Evolutionary conservation across 192 early-diverging fungal species (phyloP), one percentile per base, ranked within the genome.

Genomic region (Backusella macrospora): DNA sequence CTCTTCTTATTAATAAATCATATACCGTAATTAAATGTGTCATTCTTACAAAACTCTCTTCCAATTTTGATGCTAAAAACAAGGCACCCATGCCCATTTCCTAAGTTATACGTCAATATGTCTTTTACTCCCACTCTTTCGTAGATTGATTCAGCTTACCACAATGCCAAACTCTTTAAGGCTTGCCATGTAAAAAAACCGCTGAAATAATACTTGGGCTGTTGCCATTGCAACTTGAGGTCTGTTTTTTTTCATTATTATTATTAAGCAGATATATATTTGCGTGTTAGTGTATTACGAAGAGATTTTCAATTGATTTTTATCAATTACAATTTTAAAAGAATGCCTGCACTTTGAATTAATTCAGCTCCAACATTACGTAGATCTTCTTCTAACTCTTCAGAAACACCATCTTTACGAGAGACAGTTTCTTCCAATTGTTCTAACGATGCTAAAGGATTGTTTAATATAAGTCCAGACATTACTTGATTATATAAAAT

Each of bases 181-280:
- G 1, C 93, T 88, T 0, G 93, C 89, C 45, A 93, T 73, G 65
- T 87, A 94, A 80, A 91, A 99, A 89, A 98, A 98, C 0, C 97
- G 91, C 64, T 97, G 94, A 39, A 99, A 91, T 45, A 99, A 82
- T 1, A 96, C 92, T 78, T 98, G 96, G 3, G 96, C 96, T 45
- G 95, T 97, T n/a, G 96, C 96, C 87, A 96, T 93, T 1, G 94
- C 92, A 12, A 92, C 91, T 65, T 99, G 98, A 7, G 97, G 96
- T 18, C 96, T 96, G n/a, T 21, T 43, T 45, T 4, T 23, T 42
- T 23, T 59, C 6, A 62, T 26, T 62, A 37, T 34, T 34, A 34
- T 34, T 34, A 34, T 1, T 1, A 8, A 14, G 65, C 8, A 34
- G 6, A 26, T 39, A 38, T 42, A 47, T 42, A 21, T 23, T 40